Evolutionary conservation across 768 basidiomycete species (phyloP).

Genomic region (Rhizopogon rudus): DNA sequence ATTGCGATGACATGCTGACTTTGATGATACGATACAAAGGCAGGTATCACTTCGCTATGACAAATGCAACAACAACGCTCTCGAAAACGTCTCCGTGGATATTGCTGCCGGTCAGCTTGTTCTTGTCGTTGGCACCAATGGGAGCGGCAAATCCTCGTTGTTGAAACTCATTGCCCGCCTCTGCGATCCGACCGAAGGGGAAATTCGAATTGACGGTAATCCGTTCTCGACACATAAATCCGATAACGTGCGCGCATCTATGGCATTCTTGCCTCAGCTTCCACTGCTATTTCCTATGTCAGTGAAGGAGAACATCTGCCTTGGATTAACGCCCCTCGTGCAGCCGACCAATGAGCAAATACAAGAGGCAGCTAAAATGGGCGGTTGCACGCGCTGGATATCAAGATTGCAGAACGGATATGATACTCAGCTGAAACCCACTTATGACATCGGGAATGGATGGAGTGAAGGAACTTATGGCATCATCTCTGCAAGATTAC

Average conservation of each 20-base stretch:
- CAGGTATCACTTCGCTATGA: constrained; percentile 20
- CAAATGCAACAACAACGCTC: constrained; percentile 12
- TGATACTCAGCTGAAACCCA: constrained; percentile 27
- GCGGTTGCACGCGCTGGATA: constrained; percentile 27
- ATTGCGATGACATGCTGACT: not conserved
- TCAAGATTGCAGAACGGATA: constrained; percentile 25
- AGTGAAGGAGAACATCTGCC: constrained; percentile 37
- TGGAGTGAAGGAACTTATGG: constrained; percentile 18
- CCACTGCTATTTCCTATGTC: constrained; percentile 44
- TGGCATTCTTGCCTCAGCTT: constrained; percentile 46
- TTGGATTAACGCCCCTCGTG: constrained; percentile 19
- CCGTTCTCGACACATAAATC: constrained; percentile 33
- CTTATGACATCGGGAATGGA: constrained; percentile 12
- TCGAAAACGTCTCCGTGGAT: constrained; percentile 23
- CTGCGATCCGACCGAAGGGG: constrained; percentile 41
- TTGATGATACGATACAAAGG: not conserved
- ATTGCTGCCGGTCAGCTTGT: constrained; percentile 24
- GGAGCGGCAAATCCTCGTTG: constrained; percentile 28
- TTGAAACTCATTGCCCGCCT: constrained; percentile 46
- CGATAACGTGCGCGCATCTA: constrained; percentile 37
- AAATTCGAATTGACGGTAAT: constrained; percentile 39
- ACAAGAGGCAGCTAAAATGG: constrained; percentile 26
- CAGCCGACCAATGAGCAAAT: constrained; percentile 15
- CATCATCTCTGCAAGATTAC: constrained; percentile 15
- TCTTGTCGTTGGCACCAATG: constrained; percentile 26